Evolutionary conservation across 2,329 filamentous ascomycete genomes (phyloP), one percentile per base, ranked within the genome.

Genomic region (Trichoderma polysporum): DNA sequence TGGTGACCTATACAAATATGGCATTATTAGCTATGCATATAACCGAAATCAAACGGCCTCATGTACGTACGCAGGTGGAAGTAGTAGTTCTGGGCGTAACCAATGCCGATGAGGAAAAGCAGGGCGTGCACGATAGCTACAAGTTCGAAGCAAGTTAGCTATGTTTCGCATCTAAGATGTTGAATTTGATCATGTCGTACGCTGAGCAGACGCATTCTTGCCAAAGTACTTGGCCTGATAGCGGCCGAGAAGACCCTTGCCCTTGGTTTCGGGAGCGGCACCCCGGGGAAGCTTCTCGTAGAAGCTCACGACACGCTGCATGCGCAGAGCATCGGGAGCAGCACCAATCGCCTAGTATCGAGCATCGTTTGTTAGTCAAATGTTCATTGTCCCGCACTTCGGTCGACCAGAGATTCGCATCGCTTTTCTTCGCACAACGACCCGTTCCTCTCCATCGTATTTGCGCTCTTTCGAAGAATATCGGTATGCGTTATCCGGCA

Each of bases 41-140:
- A 22, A 25, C 19, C 22, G 22, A 29, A 12, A 35, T 29, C 7
- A 45, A n/a, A 52, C 35, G 22, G 66, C 65, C 89, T n/a, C 27
- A 31, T 4, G 17, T 47, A 56, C 92, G 82, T 90, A 99, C 95
- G 93, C 77, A 99, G 88, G 84, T 99, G 96, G 92, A 97, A 98
- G 88, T 99, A 98, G 90, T 99, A 99, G 85, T 97, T 94, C 85
- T 98, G 93, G 75, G 91, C 91, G 83, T 99, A 99, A 76, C 95
- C 94, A 74, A 98, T 79, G 72, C 88, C 82, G 72, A 97, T 83
- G 70, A 99, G 83, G 78, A 88, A 85, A 74, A 86, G 89, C 75
- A 99, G 90, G 75, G 89, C 86, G 82, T 99, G 95, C 75, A 97
- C 85, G 77, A 99, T 88, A 71, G 95, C 95, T 99, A 58, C 68